Evolutionary conservation across 2,329 filamentous ascomycete species (phyloP).

Genomic region (Trichoderma hamatum): DNA sequence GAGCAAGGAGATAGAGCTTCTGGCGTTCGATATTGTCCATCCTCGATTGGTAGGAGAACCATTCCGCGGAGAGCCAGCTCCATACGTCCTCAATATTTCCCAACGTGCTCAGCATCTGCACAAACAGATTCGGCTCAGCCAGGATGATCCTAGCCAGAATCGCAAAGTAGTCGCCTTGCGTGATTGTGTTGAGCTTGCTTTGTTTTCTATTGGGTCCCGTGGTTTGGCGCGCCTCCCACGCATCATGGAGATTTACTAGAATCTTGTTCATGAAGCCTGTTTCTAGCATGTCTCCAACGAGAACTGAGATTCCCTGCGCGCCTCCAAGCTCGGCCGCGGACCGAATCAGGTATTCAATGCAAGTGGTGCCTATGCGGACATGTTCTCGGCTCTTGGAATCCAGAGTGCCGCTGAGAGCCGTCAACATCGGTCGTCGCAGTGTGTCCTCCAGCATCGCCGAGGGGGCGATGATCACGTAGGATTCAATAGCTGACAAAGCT

Average conservation of each 20-base stretch:
- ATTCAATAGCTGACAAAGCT: slow-evolving; percentile 67
- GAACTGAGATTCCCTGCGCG: slow-evolving; percentile 60
- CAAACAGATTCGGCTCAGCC: slow-evolving; percentile 70
- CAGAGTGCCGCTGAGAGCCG: slow-evolving; percentile 53
- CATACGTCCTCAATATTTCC: slow-evolving; percentile 56
- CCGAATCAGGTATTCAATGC: slow-evolving; percentile 67
- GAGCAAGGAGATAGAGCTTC: slow-evolving; percentile 73
- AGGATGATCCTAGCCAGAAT: slow-evolving; percentile 79
- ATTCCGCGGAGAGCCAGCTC: slow-evolving; percentile 62
- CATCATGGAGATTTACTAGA: slow-evolving; percentile 66
- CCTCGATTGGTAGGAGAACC: slow-evolving; percentile 70
- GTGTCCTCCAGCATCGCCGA: slow-evolving; percentile 64
- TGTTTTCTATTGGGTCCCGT: slow-evolving; percentile 76
- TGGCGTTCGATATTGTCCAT: slow-evolving; percentile 67
- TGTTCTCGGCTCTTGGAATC: slow-evolving; percentile 60
- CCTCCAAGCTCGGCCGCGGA: slow-evolving; percentile 65
- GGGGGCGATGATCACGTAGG: slow-evolving; percentile 71
- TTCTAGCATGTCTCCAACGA: slow-evolving; percentile 67
- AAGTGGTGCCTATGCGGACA: slow-evolving; percentile 59
- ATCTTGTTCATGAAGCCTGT: slow-evolving; percentile 65
- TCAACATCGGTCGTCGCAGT: slow-evolving; percentile 54
- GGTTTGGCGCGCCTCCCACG: slow-evolving; percentile 75
- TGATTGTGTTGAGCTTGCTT: slow-evolving; percentile 70
- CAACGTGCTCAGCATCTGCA: slow-evolving; percentile 56
- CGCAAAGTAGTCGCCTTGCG: slow-evolving; percentile 82